Base-by-base conservation (phyloP, 139 green algal genomes). In the Micractinium conductrix region DNA sequence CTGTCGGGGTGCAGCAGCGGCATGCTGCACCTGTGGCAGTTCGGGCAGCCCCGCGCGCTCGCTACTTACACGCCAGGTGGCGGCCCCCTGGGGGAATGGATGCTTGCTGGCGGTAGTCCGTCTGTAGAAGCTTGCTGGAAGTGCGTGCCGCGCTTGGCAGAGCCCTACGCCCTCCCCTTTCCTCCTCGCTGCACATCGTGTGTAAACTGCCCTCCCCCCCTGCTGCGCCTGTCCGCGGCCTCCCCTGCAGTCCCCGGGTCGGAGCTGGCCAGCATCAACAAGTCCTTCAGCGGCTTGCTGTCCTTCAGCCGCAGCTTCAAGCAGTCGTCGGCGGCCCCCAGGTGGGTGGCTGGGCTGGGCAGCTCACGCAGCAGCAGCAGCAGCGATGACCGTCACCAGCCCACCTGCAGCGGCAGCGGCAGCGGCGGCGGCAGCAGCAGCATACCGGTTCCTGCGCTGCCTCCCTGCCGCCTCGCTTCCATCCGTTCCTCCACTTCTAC, bases 21-120 rank as follows among this genome's bases (percentile, higher is more conserved):
- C 3, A 87, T 90, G 68, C 80, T 96, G 16, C 92, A 92, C 86
- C 76, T 95, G 50, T 95, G 91, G 90, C 89, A 91, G 74, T 95
- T 92, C 89, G 92, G 88, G 0, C 78, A 82, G 14, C 38, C 43
- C 2, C 65, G 67, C 48, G 81, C 89, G 2, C 72, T 82, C 42
- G 88, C 87, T 4, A 84, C 87, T 16, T 95, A 91, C 79, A 93
- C 90, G 0, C 89, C 89, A 35, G 76, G 76, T 72, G 2, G 30
- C 37, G 0, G 0, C 55, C 16, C 4, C n/a, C n/a, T n/a, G n/a
- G n/a, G n/a, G n/a, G n/a, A n/a, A n/a, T n/a, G n/a, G n/a, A n/a
- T n/a, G n/a, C n/a, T n/a, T n/a, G n/a, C n/a, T n/a, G n/a, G n/a
- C n/a, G n/a, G n/a, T n/a, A n/a, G n/a, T n/a, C n/a, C n/a, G n/a